Evolutionary conservation across 192 early-diverging fungal species (phyloP).

Genomic region (Coemansia umbellata): DNA sequence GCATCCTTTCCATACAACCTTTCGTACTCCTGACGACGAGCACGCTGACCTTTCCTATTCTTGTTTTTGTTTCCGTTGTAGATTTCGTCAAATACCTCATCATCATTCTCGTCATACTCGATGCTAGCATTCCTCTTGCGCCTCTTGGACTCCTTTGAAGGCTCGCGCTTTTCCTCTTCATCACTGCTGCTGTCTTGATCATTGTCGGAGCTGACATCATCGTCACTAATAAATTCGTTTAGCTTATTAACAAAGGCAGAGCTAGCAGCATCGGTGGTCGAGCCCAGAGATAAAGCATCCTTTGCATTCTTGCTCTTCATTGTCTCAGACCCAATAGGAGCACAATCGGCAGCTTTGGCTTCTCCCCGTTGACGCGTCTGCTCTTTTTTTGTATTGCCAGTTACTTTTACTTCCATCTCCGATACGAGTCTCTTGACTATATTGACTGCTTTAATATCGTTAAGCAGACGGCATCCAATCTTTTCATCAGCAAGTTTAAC

Average conservation of each 20-base stretch:
- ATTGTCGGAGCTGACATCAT: constrained; percentile 4
- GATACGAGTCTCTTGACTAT: constrained; percentile 2
- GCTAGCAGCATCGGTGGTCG: not conserved
- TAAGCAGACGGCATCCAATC: constrained; percentile 3
- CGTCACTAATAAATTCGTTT: constrained; percentile 23
- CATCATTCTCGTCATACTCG: constrained; percentile 35
- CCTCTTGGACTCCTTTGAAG: constrained; percentile 15
- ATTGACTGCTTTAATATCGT: constrained; percentile 2
- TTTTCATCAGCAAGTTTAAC: constrained; percentile 1
- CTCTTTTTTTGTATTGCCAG: not conserved
- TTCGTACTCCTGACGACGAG: constrained; percentile 48
- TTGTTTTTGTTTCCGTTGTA: constrained; percentile 41
- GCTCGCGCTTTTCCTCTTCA: not conserved
- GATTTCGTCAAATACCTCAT: constrained; percentile 51
- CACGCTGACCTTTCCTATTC: constrained; percentile 59
- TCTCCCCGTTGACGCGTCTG: not conserved
- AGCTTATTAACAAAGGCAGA: constrained; percentile 32
- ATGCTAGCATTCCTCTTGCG: constrained; percentile 16
- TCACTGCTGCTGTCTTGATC: constrained; percentile 6
- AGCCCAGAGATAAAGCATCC: not conserved
- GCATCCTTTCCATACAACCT: constrained; percentile 54
- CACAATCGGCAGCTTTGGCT: not conserved
- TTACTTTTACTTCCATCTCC: not conserved
- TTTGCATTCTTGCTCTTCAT: not conserved
- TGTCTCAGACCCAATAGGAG: not conserved